phyloP scores from a whole-genome alignment of 164 flowering plant species.

The Liquidambar formosana region DNA sequence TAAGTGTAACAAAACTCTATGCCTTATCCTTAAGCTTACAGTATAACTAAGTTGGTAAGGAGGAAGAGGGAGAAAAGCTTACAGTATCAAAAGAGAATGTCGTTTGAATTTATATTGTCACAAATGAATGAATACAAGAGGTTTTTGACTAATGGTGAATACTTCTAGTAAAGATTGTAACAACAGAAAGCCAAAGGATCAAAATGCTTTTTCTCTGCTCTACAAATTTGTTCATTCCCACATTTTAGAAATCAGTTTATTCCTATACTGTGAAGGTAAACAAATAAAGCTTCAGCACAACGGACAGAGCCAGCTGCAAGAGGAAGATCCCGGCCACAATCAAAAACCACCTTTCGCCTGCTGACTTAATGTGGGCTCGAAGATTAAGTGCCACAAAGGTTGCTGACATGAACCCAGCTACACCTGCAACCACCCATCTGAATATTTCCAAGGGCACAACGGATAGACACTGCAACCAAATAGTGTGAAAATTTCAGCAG shows the following conservation, averaged over 20 bases:
- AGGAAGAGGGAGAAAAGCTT: neutral
- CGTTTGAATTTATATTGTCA: conserved; percentile 10
- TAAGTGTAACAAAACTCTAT: too few species aligned
- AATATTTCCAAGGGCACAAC: conserved; percentile 74
- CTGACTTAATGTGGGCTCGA: conserved; percentile 76
- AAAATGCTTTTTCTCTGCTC: conserved; percentile 9
- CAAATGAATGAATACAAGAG: conserved; percentile 32
- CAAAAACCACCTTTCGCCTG: conserved; percentile 93
- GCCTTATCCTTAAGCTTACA: too few species aligned
- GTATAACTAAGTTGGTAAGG: too few species aligned
- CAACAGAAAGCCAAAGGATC: conserved; percentile 2
- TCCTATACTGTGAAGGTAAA: conserved; percentile 75
- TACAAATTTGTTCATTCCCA: conserved; percentile 6
- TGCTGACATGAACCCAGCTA: conserved; percentile 98
- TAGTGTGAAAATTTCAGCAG: neutral
- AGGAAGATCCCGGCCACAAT: conserved; percentile 89
- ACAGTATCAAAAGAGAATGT: neutral
- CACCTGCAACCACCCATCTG: conserved; percentile 90
- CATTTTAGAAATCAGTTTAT: neutral
- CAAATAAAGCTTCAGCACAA: conserved; percentile 79
- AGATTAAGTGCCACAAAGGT: conserved; percentile 92
- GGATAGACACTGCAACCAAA: conserved; percentile 70
- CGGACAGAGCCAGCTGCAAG: conserved; percentile 84
- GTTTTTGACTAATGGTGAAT: conserved; percentile 6
- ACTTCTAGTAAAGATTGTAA: conserved; percentile 4